phyloP scores from a whole-genome alignment of 257 asterid species.

The Buddleja alternifolia region DNA sequence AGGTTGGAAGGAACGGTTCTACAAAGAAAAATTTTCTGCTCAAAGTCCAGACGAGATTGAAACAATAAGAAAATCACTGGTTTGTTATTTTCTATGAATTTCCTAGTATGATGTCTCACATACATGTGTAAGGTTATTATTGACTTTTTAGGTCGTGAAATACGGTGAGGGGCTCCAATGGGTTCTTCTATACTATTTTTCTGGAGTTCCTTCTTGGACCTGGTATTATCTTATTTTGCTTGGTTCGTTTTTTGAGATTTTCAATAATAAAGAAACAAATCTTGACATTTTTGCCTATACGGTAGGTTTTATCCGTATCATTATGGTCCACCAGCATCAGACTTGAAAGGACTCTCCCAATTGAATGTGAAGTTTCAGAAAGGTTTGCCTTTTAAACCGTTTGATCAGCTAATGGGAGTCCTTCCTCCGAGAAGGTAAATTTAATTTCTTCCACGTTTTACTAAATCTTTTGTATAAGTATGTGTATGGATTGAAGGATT shows the following conservation, averaged over 20 bases:
- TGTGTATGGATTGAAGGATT: too few species aligned
- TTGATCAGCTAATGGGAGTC: constrained; percentile 73
- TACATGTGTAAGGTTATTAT: not conserved
- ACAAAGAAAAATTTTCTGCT: too few species aligned
- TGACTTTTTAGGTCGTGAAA: constrained; percentile 41
- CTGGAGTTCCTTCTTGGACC: constrained; percentile 65
- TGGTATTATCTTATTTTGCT: constrained; percentile 42
- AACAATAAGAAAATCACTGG: too few species aligned
- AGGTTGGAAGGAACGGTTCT: too few species aligned
- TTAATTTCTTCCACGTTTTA: too few species aligned
- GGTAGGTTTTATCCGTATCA: constrained; percentile 61
- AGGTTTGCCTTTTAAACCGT: constrained; percentile 61
- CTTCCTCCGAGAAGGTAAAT: too few species aligned
- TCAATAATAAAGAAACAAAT: not conserved
- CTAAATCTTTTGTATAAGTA: too few species aligned
- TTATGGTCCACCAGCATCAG: constrained; percentile 66
- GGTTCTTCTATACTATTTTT: constrained; percentile 60
- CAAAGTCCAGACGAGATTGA: too few species aligned
- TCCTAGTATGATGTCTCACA: not conserved
- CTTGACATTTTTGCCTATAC: not conserved
- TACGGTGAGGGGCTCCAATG: constrained; percentile 69
- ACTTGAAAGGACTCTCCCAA: too few species aligned
- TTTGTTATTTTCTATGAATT: too few species aligned
- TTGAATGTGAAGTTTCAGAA: constrained; percentile 41
- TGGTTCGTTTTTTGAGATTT: not conserved